Base-by-base conservation (phyloP, 495 filamentous ascomycete species). In the Penicillium goetzii region DNA sequence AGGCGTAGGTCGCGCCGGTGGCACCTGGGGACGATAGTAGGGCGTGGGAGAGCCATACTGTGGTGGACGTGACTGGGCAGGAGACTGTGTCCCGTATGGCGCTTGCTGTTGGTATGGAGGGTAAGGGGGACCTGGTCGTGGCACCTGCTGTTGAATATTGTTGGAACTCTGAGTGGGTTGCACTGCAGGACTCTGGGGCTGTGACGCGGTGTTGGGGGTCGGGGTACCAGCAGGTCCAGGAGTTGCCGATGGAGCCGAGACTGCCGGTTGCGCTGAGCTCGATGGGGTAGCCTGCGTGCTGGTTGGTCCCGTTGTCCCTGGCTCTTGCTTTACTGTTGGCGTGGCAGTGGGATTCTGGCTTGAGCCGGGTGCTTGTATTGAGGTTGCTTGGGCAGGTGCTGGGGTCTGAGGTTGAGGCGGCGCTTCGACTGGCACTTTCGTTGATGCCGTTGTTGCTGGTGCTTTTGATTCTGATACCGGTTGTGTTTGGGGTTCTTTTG, bases 21-120 rank as follows among this genome's bases (percentile, higher is more conserved):
- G 69, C 30, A 33, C 50, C 1, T 71, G 64, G 15, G 73, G 69
- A 25, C 76, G 77, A 49, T 78, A 76, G 55, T 78, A 81, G 10
- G 75, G 68, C 19, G 67, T 59, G 11, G 78, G 73, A 8, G 77
- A 71, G 8, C 67, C 70, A 26, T 77, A 76, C 55, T 75, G 74
- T 1, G 70, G 73, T 9, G 76, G 74, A 9, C 80, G 77, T 34
- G 78, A 78, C 34, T 80, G 78, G 17, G 80, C 73, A 34, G 72
- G 67, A 53, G 76, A 63, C 23, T 76, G 70, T 14, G 61, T 59
- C n/a, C 75, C 72, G n/a, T 78, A 74, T 0, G 67, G 65, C 12
- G 72, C 47, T 69, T 73, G 77, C 28, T 72, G 78, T 26, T 72
- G 77, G 56, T 74, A 66, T n/a, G 64, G 66, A 10, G 71, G 67